These are phyloP conservation scores for Apiospora rasikravindrae DNA, from an alignment of 2,329 filamentous ascomycete genomes.

Conservation along the genomic window DNA sequence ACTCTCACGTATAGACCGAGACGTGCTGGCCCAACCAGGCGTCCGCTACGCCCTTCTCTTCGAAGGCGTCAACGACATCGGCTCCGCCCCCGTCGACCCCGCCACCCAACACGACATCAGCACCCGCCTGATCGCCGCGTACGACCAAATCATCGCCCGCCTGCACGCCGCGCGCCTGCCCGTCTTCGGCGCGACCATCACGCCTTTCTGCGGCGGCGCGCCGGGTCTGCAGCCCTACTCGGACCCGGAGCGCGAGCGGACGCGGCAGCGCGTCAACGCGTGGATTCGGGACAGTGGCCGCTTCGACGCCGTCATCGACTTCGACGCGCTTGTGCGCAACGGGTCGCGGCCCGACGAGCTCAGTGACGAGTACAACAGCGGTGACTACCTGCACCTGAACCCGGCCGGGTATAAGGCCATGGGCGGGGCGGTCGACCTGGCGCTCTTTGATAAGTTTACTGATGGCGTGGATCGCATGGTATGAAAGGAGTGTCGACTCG, in stretches of 20 bases:
- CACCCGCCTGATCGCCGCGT: slow-evolving; percentile 57
- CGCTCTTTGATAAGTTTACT: slow-evolving; percentile 49
- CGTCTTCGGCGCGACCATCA: slow-evolving; percentile 64
- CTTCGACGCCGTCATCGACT: slow-evolving; percentile 68
- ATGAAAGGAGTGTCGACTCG: not conserved
- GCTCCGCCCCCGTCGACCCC: slow-evolving; percentile 49
- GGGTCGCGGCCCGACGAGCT: slow-evolving; percentile 48
- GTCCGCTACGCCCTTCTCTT: slow-evolving; percentile 63
- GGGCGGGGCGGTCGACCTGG: slow-evolving; percentile 59
- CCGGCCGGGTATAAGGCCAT: slow-evolving; percentile 59
- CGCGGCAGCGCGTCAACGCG: slow-evolving; percentile 59
- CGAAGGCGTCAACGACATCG: slow-evolving; percentile 70
- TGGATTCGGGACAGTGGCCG: slow-evolving; percentile 60
- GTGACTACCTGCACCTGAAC: slow-evolving; percentile 66
- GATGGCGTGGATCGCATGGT: slow-evolving; percentile 31
- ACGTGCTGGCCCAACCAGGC: slow-evolving; percentile 61
- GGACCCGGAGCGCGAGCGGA: slow-evolving; percentile 55
- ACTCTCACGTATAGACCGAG: slow-evolving; percentile 61
- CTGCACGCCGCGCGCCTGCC: slow-evolving; percentile 58
- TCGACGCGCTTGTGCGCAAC: slow-evolving; percentile 59
- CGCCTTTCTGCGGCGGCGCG: slow-evolving; percentile 50
- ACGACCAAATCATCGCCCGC: slow-evolving; percentile 59
- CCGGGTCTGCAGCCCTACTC: slow-evolving; percentile 56
- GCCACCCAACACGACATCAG: slow-evolving; percentile 51
- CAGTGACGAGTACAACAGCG: slow-evolving; percentile 53